These are phyloP conservation scores for Penicillium antarcticum DNA, from an alignment of 495 filamentous ascomycete species.

Conservation along the genomic window DNA sequence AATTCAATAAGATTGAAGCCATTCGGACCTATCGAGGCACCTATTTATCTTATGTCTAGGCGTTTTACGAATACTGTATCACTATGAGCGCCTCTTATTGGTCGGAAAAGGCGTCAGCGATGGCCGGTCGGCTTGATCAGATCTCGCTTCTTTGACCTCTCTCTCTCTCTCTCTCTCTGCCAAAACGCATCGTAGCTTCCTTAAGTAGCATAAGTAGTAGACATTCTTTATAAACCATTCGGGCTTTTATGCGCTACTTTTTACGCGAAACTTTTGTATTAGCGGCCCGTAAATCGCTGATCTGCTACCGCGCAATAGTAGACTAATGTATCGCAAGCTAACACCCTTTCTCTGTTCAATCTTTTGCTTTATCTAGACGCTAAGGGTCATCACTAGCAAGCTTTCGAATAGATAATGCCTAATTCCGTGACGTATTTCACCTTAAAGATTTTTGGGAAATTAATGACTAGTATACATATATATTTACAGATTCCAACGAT, in stretches of 20 bases:
- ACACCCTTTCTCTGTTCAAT: neutral
- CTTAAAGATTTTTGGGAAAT: no score
- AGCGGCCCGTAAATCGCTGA: neutral
- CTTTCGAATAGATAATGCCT: neutral
- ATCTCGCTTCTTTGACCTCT: neutral
- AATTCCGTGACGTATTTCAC: no score
- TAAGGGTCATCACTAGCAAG: neutral
- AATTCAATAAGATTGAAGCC: neutral
- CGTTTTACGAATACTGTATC: neutral
- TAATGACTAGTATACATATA: no score
- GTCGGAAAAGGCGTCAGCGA: neutral
- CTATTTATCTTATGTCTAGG: neutral
- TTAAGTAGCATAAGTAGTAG: neutral
- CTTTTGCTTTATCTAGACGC: neutral
- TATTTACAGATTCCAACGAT: no score
- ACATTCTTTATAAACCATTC: neutral
- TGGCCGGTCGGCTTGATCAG: neutral
- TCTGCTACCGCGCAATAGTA: neutral
- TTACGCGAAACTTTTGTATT: neutral
- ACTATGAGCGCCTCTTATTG: neutral
- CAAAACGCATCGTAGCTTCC: neutral
- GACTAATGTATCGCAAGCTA: neutral
- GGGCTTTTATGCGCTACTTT: neutral
- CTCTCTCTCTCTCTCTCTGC: neutral
- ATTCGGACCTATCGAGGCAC: neutral